Evolutionary conservation across 2,329 filamentous ascomycete species (phyloP), one percentile per base, ranked within the genome.

Genomic region (Periconia sp.): DNA sequence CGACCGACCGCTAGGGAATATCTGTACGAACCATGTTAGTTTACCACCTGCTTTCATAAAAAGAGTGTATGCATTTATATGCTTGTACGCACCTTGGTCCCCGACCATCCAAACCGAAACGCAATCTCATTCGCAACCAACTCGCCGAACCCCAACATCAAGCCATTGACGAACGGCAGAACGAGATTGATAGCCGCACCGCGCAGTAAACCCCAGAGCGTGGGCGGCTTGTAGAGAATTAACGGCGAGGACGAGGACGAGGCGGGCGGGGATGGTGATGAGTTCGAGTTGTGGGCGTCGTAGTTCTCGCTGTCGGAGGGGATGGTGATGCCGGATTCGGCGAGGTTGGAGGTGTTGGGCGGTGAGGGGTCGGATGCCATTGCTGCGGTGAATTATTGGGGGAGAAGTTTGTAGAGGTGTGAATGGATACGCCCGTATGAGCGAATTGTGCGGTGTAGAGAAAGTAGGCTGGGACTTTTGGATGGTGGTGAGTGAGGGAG

Each of bases 111-210:
- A 64, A 97, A 79, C 67, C 93, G 82, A 71, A 93, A 99, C 1
- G 94, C 94, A 47, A 91, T 88, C 78, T 99, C 94, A 71, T 99
- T 94, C 50, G 94, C 94, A 74, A 99, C 93, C 48, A 99, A 78
- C 78, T 99, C 94, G 63, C 94, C 94, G 69, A 99, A 97, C 2
- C 94, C 94, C 68, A 99, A 78, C 94, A 99, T 99, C 81, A 99
- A 84, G 45, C 94, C 94, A 77, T 99, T 99, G 69, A 99, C 85
- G 68, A 99, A 99, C 0, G 94, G 94, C 18, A 99, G 77, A 1
- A 99, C 68, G n/a, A 99, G 80, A 73, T 99, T 99, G 77, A 99
- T 99, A 6, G 92, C 92, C 15, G 92, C 91, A 37, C 94, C 91
- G 51, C 93, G 86, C 50, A 97, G 62, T 58, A 99, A 74, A 10